A percentile compares a stretch with the other conserved stretches of the same genome.
Conservation (phyloP, 345 rosid species). For the Populus pruinosa region DNA sequence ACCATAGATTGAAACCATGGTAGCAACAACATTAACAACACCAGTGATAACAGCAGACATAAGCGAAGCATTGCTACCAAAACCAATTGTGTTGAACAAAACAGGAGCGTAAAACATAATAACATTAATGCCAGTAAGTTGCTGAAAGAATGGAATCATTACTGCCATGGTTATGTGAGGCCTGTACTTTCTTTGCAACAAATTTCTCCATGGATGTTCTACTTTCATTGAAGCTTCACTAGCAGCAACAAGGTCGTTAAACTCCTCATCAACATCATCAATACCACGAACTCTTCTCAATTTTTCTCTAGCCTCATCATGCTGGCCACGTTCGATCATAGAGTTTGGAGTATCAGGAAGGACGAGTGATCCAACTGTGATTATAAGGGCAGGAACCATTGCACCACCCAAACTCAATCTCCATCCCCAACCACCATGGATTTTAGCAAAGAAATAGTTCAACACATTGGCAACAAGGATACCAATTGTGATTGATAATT, state of each 20-base stretch:
- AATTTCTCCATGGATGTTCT: conserved; percentile 76
- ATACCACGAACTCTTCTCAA: conserved; percentile 70
- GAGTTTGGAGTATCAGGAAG: conserved; percentile 97
- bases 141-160: conserved; percentile 79
- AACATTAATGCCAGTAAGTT: conserved; percentile 77
- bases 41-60: conserved; percentile 89
- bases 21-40: conserved; percentile 55
- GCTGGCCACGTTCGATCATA: conserved; percentile 81
- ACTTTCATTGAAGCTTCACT: conserved; percentile 68
- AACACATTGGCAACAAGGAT: conserved; percentile 74
- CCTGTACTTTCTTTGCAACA: conserved; percentile 74
- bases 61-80: conserved; percentile 55
- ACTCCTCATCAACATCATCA: conserved; percentile 69
- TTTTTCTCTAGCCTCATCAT: conserved; percentile 53
- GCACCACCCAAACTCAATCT: conserved; percentile 91
- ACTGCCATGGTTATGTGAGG: conserved; percentile 79
- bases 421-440: conserved; percentile 93
- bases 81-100: conserved; percentile 73
- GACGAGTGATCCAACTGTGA: conserved; percentile 66
- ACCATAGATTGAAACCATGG: conserved; percentile 66
- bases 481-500: conserved; percentile 83
- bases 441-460: conserved; percentile 81
- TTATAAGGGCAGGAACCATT: conserved; percentile 91
- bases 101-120: conserved; percentile 95
- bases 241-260: conserved; percentile 65